Evolutionary conservation across 2,329 filamentous ascomycete species (phyloP).

Genomic region (Grosmannia huntii): DNA sequence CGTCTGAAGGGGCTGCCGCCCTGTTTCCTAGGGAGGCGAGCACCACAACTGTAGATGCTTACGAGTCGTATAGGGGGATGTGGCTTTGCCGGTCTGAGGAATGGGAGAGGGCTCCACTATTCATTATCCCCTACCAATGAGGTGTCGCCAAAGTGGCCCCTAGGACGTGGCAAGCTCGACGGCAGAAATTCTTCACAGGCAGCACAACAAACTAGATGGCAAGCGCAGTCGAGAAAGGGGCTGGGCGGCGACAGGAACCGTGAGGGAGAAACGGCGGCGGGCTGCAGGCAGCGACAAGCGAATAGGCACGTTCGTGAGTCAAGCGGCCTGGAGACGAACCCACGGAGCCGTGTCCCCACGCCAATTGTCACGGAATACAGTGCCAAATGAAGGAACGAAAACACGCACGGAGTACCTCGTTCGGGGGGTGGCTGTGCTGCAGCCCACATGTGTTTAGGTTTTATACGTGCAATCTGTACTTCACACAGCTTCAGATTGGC

Average conservation of each 20-base stretch:
- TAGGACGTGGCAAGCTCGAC: no score
- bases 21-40: not conserved
- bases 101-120: not conserved
- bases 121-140: not conserved
- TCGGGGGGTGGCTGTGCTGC: not conserved
- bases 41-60: not conserved
- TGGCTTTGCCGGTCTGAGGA: not conserved
- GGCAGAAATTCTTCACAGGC: no score
- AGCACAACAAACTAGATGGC: no score
- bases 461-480: not conserved
- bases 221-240: no score
- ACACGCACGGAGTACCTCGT: not conserved
- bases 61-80: not conserved
- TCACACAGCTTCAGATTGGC: not conserved
- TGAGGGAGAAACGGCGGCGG: no score
- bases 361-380: not conserved
- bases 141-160: not conserved
- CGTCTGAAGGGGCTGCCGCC: not conserved
- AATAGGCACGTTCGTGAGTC: no score
- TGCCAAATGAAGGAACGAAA: not conserved
- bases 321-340: no score
- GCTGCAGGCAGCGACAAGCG: no score
- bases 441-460: not conserved
- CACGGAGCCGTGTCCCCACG: no score
- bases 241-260: no score